These are phyloP conservation scores for Porcisia deanei DNA, from an alignment of 208 protist genomes.

Conservation along the genomic window DNA sequence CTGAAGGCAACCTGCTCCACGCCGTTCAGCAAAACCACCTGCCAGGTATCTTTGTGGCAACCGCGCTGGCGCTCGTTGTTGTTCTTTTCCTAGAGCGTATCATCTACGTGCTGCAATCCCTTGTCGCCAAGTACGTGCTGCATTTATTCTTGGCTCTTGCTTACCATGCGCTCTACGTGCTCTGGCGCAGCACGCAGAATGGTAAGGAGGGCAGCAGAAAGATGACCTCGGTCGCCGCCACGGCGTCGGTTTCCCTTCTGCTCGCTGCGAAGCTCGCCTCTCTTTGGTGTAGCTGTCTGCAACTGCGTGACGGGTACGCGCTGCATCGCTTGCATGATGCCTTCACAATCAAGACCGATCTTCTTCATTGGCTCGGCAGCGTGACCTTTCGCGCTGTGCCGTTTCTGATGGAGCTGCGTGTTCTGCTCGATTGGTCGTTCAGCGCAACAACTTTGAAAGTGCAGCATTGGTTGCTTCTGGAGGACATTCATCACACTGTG, in stretches of 20 bases:
- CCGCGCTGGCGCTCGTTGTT: slow-evolving; percentile 51
- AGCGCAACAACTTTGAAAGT: slow-evolving; percentile 65
- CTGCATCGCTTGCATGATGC: slow-evolving; percentile 53
- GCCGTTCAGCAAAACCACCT: slow-evolving; percentile 71
- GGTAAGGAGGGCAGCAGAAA: background rate
- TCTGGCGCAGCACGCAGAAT: slow-evolving; percentile 28
- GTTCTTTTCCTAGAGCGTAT: slow-evolving; percentile 64
- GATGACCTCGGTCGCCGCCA: slow-evolving; percentile 6
- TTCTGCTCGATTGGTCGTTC: slow-evolving; percentile 81
- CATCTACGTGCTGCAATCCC: slow-evolving; percentile 57
- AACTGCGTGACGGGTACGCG: slow-evolving; percentile 56
- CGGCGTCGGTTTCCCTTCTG: slow-evolving; percentile 30
- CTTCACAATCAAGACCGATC: slow-evolving; percentile 50
- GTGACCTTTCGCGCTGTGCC: slow-evolving; percentile 56
- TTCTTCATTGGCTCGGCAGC: slow-evolving; percentile 56
- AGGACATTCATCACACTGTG: slow-evolving; percentile 71
- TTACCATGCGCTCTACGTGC: slow-evolving; percentile 46
- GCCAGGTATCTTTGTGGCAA: slow-evolving; percentile 64
- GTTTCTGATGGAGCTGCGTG: slow-evolving; percentile 76
- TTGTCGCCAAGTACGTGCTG: slow-evolving; percentile 39
- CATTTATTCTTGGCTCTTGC: slow-evolving; percentile 32
- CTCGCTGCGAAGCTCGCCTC: slow-evolving; percentile 47
- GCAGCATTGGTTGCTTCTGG: slow-evolving; percentile 79
- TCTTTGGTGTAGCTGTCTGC: slow-evolving; percentile 44
- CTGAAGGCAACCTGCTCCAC: slow-evolving; percentile 47